These are phyloP conservation scores for Gelatoporia subvermispora DNA, from an alignment of 768 basidiomycete species.

Conservation along the genomic window DNA sequence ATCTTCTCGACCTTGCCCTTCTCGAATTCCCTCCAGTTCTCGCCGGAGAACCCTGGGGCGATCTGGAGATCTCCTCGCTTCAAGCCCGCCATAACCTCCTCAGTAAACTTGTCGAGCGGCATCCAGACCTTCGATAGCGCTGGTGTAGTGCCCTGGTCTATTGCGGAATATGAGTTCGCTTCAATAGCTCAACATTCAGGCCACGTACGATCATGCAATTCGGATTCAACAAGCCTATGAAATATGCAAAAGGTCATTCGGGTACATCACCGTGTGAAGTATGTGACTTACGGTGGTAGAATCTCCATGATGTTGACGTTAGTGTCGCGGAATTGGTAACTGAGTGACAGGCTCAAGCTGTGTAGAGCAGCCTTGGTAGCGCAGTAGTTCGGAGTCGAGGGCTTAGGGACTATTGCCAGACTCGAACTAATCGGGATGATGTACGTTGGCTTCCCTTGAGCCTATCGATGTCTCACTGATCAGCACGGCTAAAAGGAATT, in stretches of 20 bases:
- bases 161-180: too few species aligned
- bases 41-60: constrained; percentile 17
- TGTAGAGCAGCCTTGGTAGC: constrained; percentile 57
- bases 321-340: constrained; percentile 40
- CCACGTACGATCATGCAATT: constrained; percentile 51
- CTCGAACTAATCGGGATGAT: constrained; percentile 50
- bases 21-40: constrained; percentile 22
- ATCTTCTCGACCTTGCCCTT: constrained; percentile 24
- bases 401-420: constrained; percentile 41
- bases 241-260: too few species aligned
- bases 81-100: constrained; percentile 34
- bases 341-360: constrained; percentile 45
- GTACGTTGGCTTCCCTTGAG: constrained; percentile 41
- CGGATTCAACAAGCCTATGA: constrained; percentile 52
- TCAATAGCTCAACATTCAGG: too few species aligned
- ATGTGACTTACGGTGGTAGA: constrained; percentile 46
- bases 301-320: constrained; percentile 53
- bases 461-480: constrained; percentile 22
- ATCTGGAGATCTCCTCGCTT: constrained; percentile 29
- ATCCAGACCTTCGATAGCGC: constrained; percentile 49
- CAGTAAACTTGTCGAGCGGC: constrained; percentile 41
- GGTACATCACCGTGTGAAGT: too few species aligned
- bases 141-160: constrained; percentile 49
- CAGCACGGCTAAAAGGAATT: too few species aligned
- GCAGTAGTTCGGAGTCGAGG: constrained; percentile 44